Base-by-base conservation (phyloP, 306 rosid species). In the Castanea mollissima region DNA sequence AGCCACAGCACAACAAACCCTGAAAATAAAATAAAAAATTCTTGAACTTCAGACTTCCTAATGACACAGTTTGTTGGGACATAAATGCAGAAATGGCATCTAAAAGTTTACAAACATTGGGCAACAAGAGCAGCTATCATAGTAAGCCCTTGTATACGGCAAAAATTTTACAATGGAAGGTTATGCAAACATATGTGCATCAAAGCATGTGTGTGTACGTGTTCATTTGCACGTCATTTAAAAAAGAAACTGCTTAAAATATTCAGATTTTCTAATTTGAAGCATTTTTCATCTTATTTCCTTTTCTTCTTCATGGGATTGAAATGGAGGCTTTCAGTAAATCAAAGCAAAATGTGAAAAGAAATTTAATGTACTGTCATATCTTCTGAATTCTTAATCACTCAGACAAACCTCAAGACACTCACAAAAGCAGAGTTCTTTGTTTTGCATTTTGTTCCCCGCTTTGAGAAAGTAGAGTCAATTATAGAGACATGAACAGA, bases 1-100 rank as follows among this genome's bases (percentile, higher is more conserved):
- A 52, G 65, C 64, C 79, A 44, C 13, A 75, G 72, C 64, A 13
- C 25, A 49, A 9, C 20, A 75, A 34, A 67, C 73, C 77, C 84
- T 75, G 74, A 52, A 69, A 69, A 59, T 19, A 23, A 59, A 11
- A 23, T 23, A 23, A 59, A 59, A 6, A 59, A 59, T 21, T 13
- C 4, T 4, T 1, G 65, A 59, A 59, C 23, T 58, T 58, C 10
- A 20, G 29, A 58, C 14, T 23, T n/a, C 65, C 31, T 23, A 23
- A 59, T 8, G 3, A 59, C 13, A 59, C 15, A 23, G 12, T 9
- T 20, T 57, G 63, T 49, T 49, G 54, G 54, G 54, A 13, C 54
- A 49, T 49, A 49, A 2, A 49, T 49, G 54, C 54, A 27, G 23
- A 3, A 59, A 59, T 11, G 32, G 65, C 18, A 11, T 11, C 65